Evolutionary conservation across 306 rosid genomes (phyloP).

Genomic region (Quercus agrifolia): DNA sequence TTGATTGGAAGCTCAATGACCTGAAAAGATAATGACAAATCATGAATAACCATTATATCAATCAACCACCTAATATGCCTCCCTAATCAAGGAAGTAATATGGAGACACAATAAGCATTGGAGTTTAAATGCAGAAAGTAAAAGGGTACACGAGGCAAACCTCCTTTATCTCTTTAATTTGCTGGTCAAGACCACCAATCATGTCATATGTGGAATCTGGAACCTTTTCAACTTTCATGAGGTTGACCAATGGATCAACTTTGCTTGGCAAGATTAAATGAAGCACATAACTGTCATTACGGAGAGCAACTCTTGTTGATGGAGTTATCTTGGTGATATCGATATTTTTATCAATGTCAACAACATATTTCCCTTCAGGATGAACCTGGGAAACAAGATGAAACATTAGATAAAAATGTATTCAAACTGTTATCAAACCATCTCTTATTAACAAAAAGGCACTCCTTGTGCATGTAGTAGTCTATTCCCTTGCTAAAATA

Average conservation of each 20-base stretch:
- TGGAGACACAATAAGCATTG: neutral
- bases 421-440: neutral
- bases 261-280: conserved; percentile 95
- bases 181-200: conserved; percentile 99
- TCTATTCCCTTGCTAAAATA: no score
- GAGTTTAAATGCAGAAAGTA: conserved; percentile 2
- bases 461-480: neutral
- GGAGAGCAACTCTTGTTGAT: conserved; percentile 95
- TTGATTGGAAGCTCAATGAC: conserved; percentile 98
- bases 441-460: neutral
- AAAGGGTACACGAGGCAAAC: conserved; percentile 28
- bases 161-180: conserved; percentile 98
- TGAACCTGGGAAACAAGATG: conserved; percentile 59
- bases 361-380: conserved; percentile 98
- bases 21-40: conserved; percentile 34
- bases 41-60: conserved; percentile 5
- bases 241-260: conserved; percentile 96
- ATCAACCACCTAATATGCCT: neutral
- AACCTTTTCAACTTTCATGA: conserved; percentile 98
- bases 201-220: conserved; percentile 99
- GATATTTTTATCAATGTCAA: conserved; percentile 89
- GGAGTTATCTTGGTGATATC: conserved; percentile 97
- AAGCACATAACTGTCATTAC: conserved; percentile 98
- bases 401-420: neutral
- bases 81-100: neutral